These are phyloP conservation scores for Solanum virginianum DNA, from an alignment of 257 asterid species.

Conservation along the genomic window DNA sequence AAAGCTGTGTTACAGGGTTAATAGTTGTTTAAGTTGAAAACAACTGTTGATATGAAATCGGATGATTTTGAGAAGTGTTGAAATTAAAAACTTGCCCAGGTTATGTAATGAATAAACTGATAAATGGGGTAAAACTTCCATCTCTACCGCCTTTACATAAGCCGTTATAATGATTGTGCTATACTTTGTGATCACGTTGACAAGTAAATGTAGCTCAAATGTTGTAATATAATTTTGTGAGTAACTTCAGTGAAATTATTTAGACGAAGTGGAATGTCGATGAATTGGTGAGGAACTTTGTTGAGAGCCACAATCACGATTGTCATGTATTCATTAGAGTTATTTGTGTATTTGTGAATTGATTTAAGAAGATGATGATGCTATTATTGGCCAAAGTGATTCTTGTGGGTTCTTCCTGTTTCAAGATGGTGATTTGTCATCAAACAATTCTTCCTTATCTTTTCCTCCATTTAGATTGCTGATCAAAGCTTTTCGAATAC, in stretches of 20 bases:
- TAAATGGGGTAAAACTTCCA: background rate
- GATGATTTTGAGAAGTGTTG: constrained; percentile 11
- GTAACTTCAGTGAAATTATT: background rate
- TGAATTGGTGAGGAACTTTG: background rate
- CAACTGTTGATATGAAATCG: constrained; percentile 20
- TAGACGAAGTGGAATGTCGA: background rate
- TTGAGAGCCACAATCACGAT: background rate
- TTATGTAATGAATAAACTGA: constrained; percentile 7
- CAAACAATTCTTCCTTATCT: background rate
- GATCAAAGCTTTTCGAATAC: background rate
- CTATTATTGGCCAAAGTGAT: background rate
- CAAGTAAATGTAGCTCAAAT: background rate
- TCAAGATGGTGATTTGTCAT: background rate
- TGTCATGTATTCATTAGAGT: background rate
- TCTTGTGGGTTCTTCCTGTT: background rate
- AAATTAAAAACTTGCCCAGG: constrained; percentile 13
- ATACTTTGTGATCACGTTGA: background rate
- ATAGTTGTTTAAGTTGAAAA: constrained; percentile 21
- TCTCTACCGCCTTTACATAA: background rate
- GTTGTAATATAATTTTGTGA: background rate
- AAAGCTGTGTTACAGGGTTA: constrained; percentile 54
- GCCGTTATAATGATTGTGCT: background rate
- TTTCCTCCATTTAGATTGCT: background rate
- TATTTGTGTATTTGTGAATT: background rate
- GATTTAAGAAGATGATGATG: background rate